Base-by-base conservation (phyloP, 106 monocot genomes). In the Xerophyta viscosa region DNA sequence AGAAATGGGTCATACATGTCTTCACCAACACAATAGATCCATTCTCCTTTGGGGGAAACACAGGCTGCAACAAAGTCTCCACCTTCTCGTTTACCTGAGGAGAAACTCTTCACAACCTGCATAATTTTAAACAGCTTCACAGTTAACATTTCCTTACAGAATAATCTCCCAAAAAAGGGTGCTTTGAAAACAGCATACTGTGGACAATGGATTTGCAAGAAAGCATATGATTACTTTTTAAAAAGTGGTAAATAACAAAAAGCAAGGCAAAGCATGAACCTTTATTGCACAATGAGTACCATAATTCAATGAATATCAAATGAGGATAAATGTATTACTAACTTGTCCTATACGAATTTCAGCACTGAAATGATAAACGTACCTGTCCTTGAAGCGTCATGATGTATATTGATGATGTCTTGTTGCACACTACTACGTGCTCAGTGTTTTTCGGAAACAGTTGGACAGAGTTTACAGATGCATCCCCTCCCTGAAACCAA, bases 311-410 rank as follows among this genome's bases (percentile, higher is more conserved):
- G n/a, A n/a, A n/a, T n/a, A n/a, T n/a, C n/a, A n/a, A n/a, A n/a
- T n/a, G n/a, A n/a, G n/a, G n/a, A n/a, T n/a, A n/a, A n/a, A n/a
- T n/a, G n/a, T n/a, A n/a, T n/a, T n/a, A n/a, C n/a, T n/a, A n/a
- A n/a, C n/a, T n/a, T n/a, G n/a, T n/a, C n/a, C n/a, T n/a, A n/a
- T n/a, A n/a, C n/a, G n/a, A n/a, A n/a, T n/a, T n/a, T n/a, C n/a
- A n/a, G n/a, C n/a, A n/a, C n/a, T n/a, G n/a, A n/a, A n/a, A n/a
- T n/a, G n/a, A 33, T 37, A n/a, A 12, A 20, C 23, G 17, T 87
- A 92, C 87, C 86, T 92, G 94, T 33, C 94, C 94, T 71, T 88
- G 94, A 64, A 94, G 84, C 27, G 94, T 94, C 94, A 94, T 94
- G 46, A 94, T 67, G 42, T 88, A 94, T 62, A 94, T 79, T 52